Conservation (phyloP, 176 grass and related monocot genomes). For the Triticum timopheevii region DNA sequence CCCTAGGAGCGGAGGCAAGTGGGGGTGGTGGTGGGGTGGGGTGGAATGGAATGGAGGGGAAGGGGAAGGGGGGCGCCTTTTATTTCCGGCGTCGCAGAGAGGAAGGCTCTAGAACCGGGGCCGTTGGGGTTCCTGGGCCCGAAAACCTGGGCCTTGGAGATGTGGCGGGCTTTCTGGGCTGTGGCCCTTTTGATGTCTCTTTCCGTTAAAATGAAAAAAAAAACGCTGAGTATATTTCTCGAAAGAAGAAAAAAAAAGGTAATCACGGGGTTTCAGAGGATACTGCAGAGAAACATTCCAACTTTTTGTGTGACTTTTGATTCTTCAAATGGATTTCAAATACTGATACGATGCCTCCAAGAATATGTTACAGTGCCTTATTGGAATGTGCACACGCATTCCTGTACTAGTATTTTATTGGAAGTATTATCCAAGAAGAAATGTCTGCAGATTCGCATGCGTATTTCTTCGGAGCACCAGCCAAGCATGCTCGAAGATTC, state of each 20-base stretch:
- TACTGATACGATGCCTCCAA: too few relatives aligned
- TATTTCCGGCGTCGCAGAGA: not conserved
- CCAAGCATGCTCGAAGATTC: not conserved
- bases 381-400: not conserved
- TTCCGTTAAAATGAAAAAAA: too few relatives aligned
- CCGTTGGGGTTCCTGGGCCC: not conserved
- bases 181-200: too few relatives aligned
- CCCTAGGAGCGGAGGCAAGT: not conserved
- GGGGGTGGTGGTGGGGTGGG: not conserved
- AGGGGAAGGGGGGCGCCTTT: not conserved
- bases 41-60: not conserved
- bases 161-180: not conserved
- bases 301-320: not conserved
- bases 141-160: not conserved
- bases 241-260: not conserved
- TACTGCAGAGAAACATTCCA: too few relatives aligned
- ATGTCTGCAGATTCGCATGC: not conserved
- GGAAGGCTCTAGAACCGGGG: not conserved
- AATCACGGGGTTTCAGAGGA: too few relatives aligned
- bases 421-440: not conserved
- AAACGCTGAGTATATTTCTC: too few relatives aligned
- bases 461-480: not conserved
- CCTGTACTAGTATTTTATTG: too few relatives aligned
- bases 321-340: not conserved
- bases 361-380: too few relatives aligned